Percentiles rank a stretch among this genome's conserved stretches.
Conservation (phyloP, 2,329 filamentous ascomycete species). For the Fusarium metavorans region DNA sequence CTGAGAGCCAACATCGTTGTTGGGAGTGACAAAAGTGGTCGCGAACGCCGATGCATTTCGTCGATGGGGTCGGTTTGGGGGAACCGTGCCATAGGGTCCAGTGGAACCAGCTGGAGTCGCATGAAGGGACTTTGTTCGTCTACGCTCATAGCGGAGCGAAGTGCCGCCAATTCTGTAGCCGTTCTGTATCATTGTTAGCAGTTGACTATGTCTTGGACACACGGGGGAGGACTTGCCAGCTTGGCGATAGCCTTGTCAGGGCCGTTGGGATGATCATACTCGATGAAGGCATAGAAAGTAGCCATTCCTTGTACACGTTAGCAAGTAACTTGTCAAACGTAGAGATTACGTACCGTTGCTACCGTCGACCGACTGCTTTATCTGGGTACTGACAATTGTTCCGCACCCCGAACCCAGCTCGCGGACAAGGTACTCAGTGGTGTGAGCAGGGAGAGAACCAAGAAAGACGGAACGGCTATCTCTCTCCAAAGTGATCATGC, state of each 20-base stretch:
- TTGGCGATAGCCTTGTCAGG: slow-evolving; percentile 52
- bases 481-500: slow-evolving; percentile 52
- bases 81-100: neutral
- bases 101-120: neutral
- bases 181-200: slow-evolving; percentile 44
- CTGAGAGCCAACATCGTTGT: neutral
- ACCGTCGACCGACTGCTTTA: slow-evolving; percentile 6
- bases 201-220: neutral
- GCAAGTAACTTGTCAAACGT: neutral
- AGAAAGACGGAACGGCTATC: slow-evolving; percentile 63
- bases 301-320: slow-evolving; percentile 32
- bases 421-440: slow-evolving; percentile 52
- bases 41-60: slow-evolving; percentile 4
- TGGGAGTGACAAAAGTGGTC: neutral
- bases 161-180: slow-evolving; percentile 47
- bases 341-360: slow-evolving; percentile 26
- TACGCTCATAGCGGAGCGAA: slow-evolving; percentile 54
- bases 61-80: slow-evolving; percentile 17
- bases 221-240: slow-evolving; percentile 49
- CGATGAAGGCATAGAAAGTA: slow-evolving; percentile 53
- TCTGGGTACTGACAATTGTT: slow-evolving; percentile 43
- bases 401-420: slow-evolving; percentile 55
- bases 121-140: slow-evolving; percentile 41
- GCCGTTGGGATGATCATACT: slow-evolving; percentile 53
- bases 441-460: slow-evolving; percentile 56